Evolutionary conservation across 495 filamentous ascomycete species (phyloP).

Genomic region (Penicillium diatomitis): DNA sequence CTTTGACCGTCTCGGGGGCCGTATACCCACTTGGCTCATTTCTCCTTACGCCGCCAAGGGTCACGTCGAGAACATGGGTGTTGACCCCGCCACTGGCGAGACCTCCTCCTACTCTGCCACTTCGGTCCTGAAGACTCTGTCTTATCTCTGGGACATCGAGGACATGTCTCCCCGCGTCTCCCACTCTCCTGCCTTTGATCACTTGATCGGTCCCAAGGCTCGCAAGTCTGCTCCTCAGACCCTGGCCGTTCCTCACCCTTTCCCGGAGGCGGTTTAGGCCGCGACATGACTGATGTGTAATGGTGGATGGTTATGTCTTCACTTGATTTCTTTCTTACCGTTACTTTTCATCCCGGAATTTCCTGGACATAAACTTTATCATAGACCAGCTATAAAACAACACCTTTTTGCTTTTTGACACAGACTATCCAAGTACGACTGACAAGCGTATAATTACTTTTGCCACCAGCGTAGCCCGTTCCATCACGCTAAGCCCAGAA

Average conservation of each 20-base stretch:
- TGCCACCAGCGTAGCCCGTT: too few relatives aligned
- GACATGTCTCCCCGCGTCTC: slow-evolving; percentile 34
- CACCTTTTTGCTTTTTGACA: too few relatives aligned
- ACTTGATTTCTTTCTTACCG: not conserved
- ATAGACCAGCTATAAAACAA: too few relatives aligned
- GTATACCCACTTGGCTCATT: slow-evolving; percentile 43
- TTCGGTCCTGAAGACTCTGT: slow-evolving; percentile 36
- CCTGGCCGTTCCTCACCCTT: slow-evolving; percentile 15
- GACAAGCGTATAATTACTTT: too few relatives aligned
- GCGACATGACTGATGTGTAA: not conserved
- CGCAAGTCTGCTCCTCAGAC: slow-evolving; percentile 11
- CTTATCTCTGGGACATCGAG: slow-evolving; percentile 39
- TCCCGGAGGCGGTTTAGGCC: slow-evolving; percentile 13
- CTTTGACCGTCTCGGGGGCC: slow-evolving; percentile 44
- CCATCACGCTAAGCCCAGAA: too few relatives aligned
- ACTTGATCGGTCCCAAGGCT: slow-evolving; percentile 23
- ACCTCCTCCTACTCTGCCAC: slow-evolving; percentile 31
- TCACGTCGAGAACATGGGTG: slow-evolving; percentile 37
- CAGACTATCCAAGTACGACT: too few relatives aligned
- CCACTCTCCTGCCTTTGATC: slow-evolving; percentile 37
- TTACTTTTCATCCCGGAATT: not conserved
- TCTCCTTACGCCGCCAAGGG: slow-evolving; percentile 40
- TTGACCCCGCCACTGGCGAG: slow-evolving; percentile 24
- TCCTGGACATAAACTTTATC: too few relatives aligned
- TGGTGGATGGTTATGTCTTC: not conserved